Base-by-base conservation (phyloP, 176 grass and related monocot species). In the Oryza longistaminata region DNA sequence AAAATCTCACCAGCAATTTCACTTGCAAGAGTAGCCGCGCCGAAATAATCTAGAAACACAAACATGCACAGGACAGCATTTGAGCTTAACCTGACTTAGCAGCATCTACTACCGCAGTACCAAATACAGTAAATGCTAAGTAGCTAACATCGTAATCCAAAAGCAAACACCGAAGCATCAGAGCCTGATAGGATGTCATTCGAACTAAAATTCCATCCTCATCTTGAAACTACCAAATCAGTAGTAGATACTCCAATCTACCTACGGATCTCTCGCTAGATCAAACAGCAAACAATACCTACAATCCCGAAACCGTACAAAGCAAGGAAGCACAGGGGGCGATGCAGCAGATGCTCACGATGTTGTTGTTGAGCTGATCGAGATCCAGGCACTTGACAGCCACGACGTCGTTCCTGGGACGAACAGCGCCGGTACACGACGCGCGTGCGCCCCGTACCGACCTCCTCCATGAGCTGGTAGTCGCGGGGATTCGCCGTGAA, bases 351-450 rank as follows among this genome's bases (percentile, higher is more conserved):
- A 62, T 37, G 76, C 93, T 92, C 69, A 99, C 96, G 85, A 99
- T 91, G 87, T 91, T 99, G 71, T 94, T 99, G 76, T 92, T 99
- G 85, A 94, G 92, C 83, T 94, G 96, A 85, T 99, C 96, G 85
- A 99, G 96, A 99, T 99, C 96, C 81, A 99, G 86, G 90, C 93
- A 89, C 91, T 99, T 99, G 88, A 99, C 91, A 11, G 96, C 96
- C 45, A 99, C 90, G 14, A 92, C 68, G 69, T 88, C 86, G 80
- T 85, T 94, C 71, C 78, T 73, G 6, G 93, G 65, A 94, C 11
- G 88, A 94, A 89, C 88, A 91, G 70, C 83, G 93, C 96, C 86
- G 92, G 91, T 89, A 96, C 15, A 99, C 96, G 49, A 91, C 89
- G 69, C n/a, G 96, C 96, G 83, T 94, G 94, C 60, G 96, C 96